phyloP scores from a whole-genome alignment of 495 filamentous ascomycete species.

The Neurospora sp. region DNA sequence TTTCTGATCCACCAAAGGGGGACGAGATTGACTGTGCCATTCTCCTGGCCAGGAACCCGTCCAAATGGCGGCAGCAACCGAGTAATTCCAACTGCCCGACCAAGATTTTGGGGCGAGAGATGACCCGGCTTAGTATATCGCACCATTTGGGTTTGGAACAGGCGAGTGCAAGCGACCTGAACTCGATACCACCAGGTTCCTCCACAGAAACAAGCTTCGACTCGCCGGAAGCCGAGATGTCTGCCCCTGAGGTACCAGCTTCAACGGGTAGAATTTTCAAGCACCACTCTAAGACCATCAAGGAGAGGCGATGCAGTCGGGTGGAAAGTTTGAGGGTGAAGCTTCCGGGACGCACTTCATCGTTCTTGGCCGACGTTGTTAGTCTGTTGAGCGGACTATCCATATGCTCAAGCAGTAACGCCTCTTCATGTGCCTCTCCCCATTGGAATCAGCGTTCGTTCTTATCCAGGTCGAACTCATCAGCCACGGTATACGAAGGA shows the following conservation, averaged over 20 bases:
- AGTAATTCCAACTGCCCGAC: neutral
- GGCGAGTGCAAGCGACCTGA: neutral
- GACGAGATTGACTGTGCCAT: conserved; percentile 3
- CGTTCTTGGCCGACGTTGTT: conserved; percentile 8
- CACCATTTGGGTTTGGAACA: neutral
- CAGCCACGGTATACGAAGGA: neutral
- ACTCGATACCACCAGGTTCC: neutral
- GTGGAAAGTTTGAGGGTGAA: conserved; percentile 5
- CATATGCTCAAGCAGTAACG: conserved; percentile 3
- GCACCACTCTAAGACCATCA: neutral
- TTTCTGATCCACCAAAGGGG: neutral
- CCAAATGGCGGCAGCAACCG: neutral
- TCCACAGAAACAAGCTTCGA: neutral
- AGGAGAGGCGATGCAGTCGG: neutral
- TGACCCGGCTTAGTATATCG: neutral
- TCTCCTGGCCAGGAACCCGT: neutral
- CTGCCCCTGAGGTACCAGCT: neutral
- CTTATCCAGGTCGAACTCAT: neutral
- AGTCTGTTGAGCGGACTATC: conserved; percentile 9
- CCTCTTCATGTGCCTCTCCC: conserved; percentile 2
- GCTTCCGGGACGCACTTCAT: conserved; percentile 8
- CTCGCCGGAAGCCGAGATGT: neutral
- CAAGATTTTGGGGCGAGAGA: neutral
- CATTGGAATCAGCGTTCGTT: conserved; percentile 1
- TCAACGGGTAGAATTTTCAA: neutral